A percentile compares a stretch with the other conserved stretches of the same genome.
phyloP scores from a whole-genome alignment of 768 basidiomycete species.

The Boletus rubescentipes region DNA sequence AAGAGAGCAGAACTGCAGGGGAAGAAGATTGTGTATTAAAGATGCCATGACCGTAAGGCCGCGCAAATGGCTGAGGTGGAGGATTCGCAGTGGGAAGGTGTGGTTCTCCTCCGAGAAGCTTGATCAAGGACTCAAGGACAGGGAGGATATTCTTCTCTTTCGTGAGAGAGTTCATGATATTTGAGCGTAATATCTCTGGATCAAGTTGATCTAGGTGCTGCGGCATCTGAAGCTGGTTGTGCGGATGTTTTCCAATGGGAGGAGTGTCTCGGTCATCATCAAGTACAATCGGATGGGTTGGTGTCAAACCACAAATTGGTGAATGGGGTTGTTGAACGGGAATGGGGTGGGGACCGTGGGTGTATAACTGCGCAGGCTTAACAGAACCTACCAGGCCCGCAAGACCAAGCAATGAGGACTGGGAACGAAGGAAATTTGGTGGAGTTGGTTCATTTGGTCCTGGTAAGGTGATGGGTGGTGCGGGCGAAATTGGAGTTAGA shows the following conservation, averaged over 20 bases:
- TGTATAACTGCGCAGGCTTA: conserved; percentile 44
- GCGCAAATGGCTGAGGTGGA: conserved; percentile 12
- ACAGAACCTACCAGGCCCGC: conserved; percentile 71
- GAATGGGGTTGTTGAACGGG: conserved; percentile 38
- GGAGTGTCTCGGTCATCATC: conserved; percentile 51
- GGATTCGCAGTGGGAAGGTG: conserved; percentile 3
- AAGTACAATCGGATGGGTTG: conserved; percentile 68
- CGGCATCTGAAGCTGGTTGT: conserved; percentile 3
- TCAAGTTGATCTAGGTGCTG: conserved; percentile 35
- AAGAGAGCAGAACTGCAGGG: not conserved
- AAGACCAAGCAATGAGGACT: conserved; percentile 66
- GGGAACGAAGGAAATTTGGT: conserved; percentile 69
- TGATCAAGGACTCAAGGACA: conserved; percentile 60
- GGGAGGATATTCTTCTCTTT: conserved; percentile 68
- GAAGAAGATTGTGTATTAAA: not conserved
- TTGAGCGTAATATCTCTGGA: conserved; percentile 46
- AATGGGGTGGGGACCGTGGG: conserved; percentile 1
- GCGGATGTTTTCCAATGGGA: conserved; percentile 14
- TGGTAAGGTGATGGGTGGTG: conserved; percentile 61
- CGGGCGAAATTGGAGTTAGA: conserved; percentile 44
- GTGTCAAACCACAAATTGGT: conserved; percentile 49
- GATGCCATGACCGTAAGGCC: conserved; percentile 21
- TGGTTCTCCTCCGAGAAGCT: conserved; percentile 47
- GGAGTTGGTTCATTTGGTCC: conserved; percentile 61
- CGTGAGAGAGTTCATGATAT: conserved; percentile 58